A percentile compares a stretch with the other conserved stretches of the same genome.
phyloP scores from a whole-genome alignment of 2,329 filamentous ascomycete species.

The Trichoderma semiorbis region DNA sequence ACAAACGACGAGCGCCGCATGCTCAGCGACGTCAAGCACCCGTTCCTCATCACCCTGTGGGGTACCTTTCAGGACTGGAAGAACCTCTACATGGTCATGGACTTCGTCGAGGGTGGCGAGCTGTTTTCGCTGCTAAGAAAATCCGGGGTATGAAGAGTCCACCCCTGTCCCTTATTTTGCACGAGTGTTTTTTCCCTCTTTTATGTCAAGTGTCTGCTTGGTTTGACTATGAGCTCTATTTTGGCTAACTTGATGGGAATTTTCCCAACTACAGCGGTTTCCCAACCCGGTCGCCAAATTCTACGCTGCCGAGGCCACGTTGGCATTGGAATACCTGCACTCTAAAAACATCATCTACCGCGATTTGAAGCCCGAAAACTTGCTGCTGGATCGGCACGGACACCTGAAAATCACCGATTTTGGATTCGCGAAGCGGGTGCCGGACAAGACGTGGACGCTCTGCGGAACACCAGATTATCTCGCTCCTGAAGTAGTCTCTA shows the following conservation, averaged over 20 bases:
- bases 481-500: slow-evolving; percentile 96
- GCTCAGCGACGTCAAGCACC: slow-evolving; percentile 95
- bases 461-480: slow-evolving; percentile 98
- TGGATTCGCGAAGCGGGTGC: slow-evolving; percentile 95
- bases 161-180: neutral
- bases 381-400: slow-evolving; percentile 86
- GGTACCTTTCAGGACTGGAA: slow-evolving; percentile 94
- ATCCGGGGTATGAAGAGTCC: slow-evolving; percentile 63
- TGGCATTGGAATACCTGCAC: slow-evolving; percentile 94
- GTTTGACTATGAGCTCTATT: neutral
- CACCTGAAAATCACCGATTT: slow-evolving; percentile 98
- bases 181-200: neutral
- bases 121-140: slow-evolving; percentile 93
- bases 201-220: neutral
- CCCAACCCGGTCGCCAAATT: slow-evolving; percentile 99
- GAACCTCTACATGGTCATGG: slow-evolving; percentile 99
- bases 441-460: slow-evolving; percentile 98
- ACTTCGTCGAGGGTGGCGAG: slow-evolving; percentile 98
- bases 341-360: slow-evolving; percentile 95
- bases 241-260: neutral
- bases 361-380: slow-evolving; percentile 92
- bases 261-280: slow-evolving; percentile 67
- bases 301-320: slow-evolving; percentile 94
- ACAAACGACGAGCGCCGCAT: slow-evolving; percentile 97
- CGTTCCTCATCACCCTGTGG: slow-evolving; percentile 96